These are phyloP conservation scores for Coniella lustricola DNA, from an alignment of 2,329 filamentous ascomycete genomes.

Conservation along the genomic window DNA sequence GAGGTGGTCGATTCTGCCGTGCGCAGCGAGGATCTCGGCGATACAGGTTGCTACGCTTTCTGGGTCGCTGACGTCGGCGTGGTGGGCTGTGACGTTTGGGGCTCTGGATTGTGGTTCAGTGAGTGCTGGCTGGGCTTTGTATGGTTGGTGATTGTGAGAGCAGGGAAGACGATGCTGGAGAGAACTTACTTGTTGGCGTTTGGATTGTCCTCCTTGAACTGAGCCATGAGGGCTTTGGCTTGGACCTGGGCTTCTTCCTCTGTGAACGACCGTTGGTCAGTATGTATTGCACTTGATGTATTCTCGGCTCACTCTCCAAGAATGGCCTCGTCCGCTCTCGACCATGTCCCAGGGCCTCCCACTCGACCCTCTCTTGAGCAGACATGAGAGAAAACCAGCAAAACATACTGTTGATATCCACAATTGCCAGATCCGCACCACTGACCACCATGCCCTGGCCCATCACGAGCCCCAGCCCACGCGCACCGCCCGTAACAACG, in stretches of 20 bases:
- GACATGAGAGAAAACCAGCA: background rate
- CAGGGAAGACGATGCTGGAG: slow-evolving; percentile 1
- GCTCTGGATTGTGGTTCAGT: slow-evolving; percentile 36
- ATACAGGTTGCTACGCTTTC: slow-evolving; percentile 71
- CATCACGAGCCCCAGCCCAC: slow-evolving; percentile 87
- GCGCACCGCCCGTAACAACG: slow-evolving; percentile 82
- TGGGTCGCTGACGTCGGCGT: slow-evolving; percentile 76
- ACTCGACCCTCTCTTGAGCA: background rate
- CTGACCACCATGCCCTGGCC: slow-evolving; percentile 83
- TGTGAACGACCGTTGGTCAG: slow-evolving; percentile 26
- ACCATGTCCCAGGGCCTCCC: no score
- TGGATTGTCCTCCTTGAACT: slow-evolving; percentile 75
- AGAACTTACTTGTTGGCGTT: slow-evolving; percentile 54
- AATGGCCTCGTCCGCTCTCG: no score
- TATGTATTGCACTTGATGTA: background rate
- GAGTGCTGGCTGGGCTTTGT: background rate
- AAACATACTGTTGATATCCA: slow-evolving; percentile 75
- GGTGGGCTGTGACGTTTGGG: slow-evolving; percentile 84
- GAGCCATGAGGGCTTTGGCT: slow-evolving; percentile 64
- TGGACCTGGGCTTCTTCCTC: slow-evolving; percentile 79
- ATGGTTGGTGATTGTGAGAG: background rate
- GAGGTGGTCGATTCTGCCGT: slow-evolving; percentile 81
- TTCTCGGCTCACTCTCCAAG: slow-evolving; percentile 1
- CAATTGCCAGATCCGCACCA: slow-evolving; percentile 82
- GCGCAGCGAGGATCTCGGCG: slow-evolving; percentile 58